Conservation (phyloP, 352 stramenopile genomes). For the Globisporangium ultimum region DNA sequence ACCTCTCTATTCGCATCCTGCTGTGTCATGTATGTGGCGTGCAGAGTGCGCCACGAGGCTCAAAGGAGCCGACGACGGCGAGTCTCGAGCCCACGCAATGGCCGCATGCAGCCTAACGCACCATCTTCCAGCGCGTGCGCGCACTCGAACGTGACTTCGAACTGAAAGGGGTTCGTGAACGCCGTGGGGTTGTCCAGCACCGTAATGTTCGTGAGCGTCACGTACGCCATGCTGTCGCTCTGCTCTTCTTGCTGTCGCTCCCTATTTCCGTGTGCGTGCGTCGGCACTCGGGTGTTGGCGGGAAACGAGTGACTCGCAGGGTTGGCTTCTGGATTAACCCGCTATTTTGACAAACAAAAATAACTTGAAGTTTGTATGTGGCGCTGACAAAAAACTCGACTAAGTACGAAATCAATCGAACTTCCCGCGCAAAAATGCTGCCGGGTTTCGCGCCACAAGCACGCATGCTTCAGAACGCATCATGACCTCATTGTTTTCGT, state of each 20-base stretch:
- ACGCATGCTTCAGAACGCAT: too few relatives aligned
- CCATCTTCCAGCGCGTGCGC: constrained; percentile 94
- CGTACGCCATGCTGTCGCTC: constrained; percentile 64
- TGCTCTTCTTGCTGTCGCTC: too few relatives aligned
- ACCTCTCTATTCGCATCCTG: too few relatives aligned
- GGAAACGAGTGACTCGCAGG: too few relatives aligned
- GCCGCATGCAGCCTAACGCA: constrained; percentile 21
- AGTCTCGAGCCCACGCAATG: background rate
- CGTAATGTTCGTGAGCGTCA: constrained; percentile 92
- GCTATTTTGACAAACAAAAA: background rate
- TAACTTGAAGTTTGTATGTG: constrained; percentile 6
- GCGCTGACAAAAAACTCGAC: background rate
- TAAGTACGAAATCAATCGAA: constrained; percentile 2
- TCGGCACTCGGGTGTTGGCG: too few relatives aligned
- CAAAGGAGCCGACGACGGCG: too few relatives aligned
- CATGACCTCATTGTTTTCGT: too few relatives aligned
- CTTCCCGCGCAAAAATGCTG: constrained; percentile 3
- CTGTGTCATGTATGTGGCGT: too few relatives aligned
- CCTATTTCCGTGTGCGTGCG: too few relatives aligned
- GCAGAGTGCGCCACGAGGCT: too few relatives aligned
- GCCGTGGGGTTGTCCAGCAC: constrained; percentile 97
- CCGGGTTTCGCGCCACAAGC: constrained; percentile 5
- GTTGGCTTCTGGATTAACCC: too few relatives aligned
- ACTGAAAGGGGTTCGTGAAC: constrained; percentile 99
- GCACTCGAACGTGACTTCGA: constrained; percentile 99